Evolutionary conservation across 1,284 basidiomycete species (phyloP).

Genomic region (Cryptococcus depauperatus): DNA sequence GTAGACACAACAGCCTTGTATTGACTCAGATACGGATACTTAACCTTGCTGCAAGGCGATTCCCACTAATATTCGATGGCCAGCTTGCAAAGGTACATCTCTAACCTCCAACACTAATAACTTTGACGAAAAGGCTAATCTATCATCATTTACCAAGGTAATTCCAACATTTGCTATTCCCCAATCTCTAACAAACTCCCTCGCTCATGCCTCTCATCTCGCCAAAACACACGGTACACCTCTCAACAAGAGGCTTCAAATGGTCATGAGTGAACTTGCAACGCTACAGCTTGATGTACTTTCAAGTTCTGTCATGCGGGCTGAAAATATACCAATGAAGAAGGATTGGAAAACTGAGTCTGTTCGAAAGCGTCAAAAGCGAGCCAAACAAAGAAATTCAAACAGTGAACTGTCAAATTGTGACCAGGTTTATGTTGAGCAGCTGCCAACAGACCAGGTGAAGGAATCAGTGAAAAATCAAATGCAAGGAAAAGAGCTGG

Average conservation of each 20-base stretch:
- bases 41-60: slow-evolving; percentile 4
- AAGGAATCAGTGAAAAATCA: not conserved
- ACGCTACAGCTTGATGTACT: not conserved
- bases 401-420: not conserved
- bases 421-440: not conserved
- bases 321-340: not conserved
- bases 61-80: slow-evolving; percentile 17
- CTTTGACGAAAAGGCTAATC: not conserved
- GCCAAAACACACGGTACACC: slow-evolving; percentile 1
- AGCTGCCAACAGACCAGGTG: not conserved
- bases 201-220: slow-evolving; percentile 2
- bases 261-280: slow-evolving; percentile 1
- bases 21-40: not conserved
- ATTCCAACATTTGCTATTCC: not conserved
- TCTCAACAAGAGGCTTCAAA: not conserved
- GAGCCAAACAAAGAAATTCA: not conserved
- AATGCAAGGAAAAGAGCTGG: not conserved
- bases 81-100: slow-evolving; percentile 3
- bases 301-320: not conserved
- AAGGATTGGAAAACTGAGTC: not conserved
- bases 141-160: not conserved
- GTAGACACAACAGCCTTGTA: not conserved
- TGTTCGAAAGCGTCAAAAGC: not conserved
- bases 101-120: not conserved
- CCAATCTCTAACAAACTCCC: not conserved